Base-by-base conservation (phyloP, 371 early-diverging fungal genomes). In the Thermomucor indicae-seudaticae region DNA sequence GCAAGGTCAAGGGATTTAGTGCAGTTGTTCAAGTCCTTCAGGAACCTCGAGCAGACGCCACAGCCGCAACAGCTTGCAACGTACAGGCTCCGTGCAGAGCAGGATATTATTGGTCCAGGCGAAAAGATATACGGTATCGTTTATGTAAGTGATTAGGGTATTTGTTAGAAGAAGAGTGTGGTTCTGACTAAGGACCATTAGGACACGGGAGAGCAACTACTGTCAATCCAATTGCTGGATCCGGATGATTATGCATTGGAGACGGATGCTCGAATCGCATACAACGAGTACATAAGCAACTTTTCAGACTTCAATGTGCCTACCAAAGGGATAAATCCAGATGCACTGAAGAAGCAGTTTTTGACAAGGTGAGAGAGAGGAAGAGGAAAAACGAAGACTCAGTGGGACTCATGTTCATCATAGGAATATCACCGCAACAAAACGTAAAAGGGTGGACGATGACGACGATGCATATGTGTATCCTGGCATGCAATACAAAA, bases 231-330 rank as follows among this genome's bases (percentile, higher is more conserved):
- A 64, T 60, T 92, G 41, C 60, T 95, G 29, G 75, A 80, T 35
- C 85, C 87, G 53, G 87, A 92, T 35, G 93, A 93, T 49, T 75
- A 83, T 34, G 72, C 24, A 10, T 20, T 54, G 27, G 54, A 54
- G 30, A 54, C 54, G 4, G 54, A 54, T 32, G 78, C 82, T 34
- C 91, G 92, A 56, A 91, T 90, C 59, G 78, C 77, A 34, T 96
- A 95, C 88, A 86, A 90, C 24, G 76, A 86, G 51, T 96, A 95
- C 46, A 84, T 96, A 19, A 86, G 91, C 50, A 85, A 84, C 42
- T 96, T 89, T 53, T 84, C 93, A 31, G 63, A 81, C 43, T 66
- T 84, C 64, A 80, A 78, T 22, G 47, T 59, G 25, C 80, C 81
- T 3, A 89, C 89, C 0, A 80, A 84, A 53, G 88, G 84, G 10